Conservation (phyloP, 163 green algal genomes). For the Chloromonas sp. region DNA sequence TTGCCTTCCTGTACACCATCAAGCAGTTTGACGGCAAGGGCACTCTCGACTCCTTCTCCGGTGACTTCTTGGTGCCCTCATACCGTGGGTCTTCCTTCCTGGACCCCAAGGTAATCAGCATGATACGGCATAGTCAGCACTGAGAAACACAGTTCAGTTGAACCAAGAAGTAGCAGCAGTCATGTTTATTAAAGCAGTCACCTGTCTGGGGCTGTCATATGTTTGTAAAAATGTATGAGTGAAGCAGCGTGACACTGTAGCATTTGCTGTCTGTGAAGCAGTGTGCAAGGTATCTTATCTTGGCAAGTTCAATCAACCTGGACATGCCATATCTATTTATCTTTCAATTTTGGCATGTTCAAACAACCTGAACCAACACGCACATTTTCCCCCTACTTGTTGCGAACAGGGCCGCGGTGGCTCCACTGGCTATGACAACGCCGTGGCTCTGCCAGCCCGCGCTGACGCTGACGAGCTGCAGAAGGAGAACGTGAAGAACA, state of each 20-base stretch:
- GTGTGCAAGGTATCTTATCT: too few relatives aligned
- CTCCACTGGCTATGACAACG: constrained; percentile 94
- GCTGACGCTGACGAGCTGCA: constrained; percentile 83
- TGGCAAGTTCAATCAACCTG: too few relatives aligned
- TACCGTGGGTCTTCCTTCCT: constrained; percentile 98
- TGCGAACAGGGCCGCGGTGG: constrained; percentile 80
- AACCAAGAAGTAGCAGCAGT: neutral
- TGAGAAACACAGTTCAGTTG: neutral
- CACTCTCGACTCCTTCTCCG: constrained; percentile 82
- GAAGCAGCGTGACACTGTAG: too few relatives aligned
- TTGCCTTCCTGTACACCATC: constrained; percentile 98
- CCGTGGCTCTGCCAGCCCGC: constrained; percentile 84
- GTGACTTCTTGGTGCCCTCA: constrained; percentile 93
- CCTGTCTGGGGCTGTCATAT: neutral
- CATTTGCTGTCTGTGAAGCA: too few relatives aligned
- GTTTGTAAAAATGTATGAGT: too few relatives aligned
- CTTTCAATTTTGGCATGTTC: too few relatives aligned
- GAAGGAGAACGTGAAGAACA: constrained; percentile 97
- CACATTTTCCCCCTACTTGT: too few relatives aligned
- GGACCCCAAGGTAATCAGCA: constrained; percentile 85
- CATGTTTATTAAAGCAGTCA: neutral
- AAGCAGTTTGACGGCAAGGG: constrained; percentile 95
- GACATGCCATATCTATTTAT: too few relatives aligned
- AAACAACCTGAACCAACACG: too few relatives aligned
- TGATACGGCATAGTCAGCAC: too few relatives aligned